phyloP scores from a whole-genome alignment of 805 yeast species.

The Limtongia smithiae region DNA sequence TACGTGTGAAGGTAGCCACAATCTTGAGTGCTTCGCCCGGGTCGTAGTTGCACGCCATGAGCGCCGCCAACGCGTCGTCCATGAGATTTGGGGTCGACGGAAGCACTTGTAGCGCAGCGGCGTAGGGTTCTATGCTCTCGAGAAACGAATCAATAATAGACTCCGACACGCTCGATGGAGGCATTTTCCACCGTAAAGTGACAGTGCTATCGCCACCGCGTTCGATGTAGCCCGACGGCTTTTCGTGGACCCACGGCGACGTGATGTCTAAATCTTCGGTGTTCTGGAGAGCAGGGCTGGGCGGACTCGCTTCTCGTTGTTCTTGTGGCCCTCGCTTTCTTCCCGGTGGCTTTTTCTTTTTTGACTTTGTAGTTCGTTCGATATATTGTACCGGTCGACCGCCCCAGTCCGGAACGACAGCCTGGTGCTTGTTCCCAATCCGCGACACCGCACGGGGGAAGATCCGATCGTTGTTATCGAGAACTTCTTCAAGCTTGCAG shows the following conservation, averaged over 20 bases:
- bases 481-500: conserved; percentile 68
- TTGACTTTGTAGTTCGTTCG: conserved; percentile 29
- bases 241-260: conserved; percentile 74
- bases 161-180: conserved; percentile 31
- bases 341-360: conserved; percentile 33
- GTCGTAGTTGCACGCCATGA: conserved; percentile 53
- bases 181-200: conserved; percentile 65
- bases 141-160: conserved; percentile 53
- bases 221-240: conserved; percentile 78
- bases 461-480: conserved; percentile 72
- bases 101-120: conserved; percentile 51
- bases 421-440: conserved; percentile 69
- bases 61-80: conserved; percentile 62
- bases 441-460: conserved; percentile 78
- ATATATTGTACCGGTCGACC: conserved; percentile 59
- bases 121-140: conserved; percentile 52
- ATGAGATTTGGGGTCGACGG: conserved; percentile 76
- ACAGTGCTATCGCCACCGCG: conserved; percentile 68
- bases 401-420: conserved; percentile 56
- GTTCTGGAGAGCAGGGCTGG: not conserved
- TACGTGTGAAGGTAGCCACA: conserved; percentile 52
- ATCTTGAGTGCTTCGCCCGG: conserved; percentile 46
- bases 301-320: conserved; percentile 24
- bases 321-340: conserved; percentile 31
- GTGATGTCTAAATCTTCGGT: not conserved